A percentile compares a stretch with the other conserved stretches of the same genome.
Conservation (phyloP, 257 asterid species). For the Solanum corneliomulleri region DNA sequence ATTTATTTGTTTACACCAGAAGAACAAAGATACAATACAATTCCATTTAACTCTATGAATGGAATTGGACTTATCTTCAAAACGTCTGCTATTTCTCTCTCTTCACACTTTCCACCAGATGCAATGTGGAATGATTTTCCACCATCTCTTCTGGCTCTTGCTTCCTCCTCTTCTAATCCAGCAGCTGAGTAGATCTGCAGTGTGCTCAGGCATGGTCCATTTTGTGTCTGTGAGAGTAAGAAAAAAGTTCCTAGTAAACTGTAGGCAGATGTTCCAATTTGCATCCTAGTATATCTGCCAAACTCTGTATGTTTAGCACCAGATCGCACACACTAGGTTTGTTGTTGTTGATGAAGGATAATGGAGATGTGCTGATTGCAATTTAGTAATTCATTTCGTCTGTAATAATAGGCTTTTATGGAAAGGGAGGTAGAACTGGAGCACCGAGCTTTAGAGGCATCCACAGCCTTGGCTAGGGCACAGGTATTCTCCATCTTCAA, state of each 20-base stretch:
- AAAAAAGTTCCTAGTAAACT: background rate
- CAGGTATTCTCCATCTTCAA: constrained; percentile 51
- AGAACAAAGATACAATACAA: background rate
- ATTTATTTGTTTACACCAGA: background rate
- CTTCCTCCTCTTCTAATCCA: background rate
- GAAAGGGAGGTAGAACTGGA: constrained; percentile 98
- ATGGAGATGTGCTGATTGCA: background rate
- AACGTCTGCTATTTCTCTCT: background rate
- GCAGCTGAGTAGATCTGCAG: background rate
- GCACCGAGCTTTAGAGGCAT: constrained; percentile 91
- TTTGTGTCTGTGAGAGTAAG: background rate
- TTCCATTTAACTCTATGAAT: background rate
- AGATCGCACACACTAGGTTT: background rate
- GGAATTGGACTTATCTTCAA: background rate
- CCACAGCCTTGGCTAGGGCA: constrained; percentile 80
- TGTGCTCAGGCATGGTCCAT: background rate
- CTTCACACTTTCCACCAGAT: background rate
- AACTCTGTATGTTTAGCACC: background rate
- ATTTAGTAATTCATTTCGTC: background rate
- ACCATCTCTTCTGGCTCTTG: background rate
- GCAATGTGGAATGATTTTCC: background rate
- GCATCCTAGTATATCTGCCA: background rate
- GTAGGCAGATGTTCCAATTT: background rate
- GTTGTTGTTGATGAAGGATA: background rate
- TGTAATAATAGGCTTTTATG: constrained; percentile 65